Evolutionary conservation across 1,139 yeast genomes (phyloP), one percentile per base, ranked within the genome.

Genomic region (Hyphopichia wangnamkhiaoensis): DNA sequence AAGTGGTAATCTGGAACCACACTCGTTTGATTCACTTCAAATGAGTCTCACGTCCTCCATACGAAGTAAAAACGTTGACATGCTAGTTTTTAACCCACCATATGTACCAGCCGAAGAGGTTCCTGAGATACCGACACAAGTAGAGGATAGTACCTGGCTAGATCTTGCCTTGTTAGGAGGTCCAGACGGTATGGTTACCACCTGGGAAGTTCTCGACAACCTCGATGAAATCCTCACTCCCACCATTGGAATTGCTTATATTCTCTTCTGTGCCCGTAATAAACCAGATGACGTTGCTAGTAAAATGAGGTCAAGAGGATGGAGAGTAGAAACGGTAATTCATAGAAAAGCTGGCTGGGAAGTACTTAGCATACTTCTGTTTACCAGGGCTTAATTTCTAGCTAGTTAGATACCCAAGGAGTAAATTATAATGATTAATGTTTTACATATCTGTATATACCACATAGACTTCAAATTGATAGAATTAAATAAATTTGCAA

Each of bases 281-380:
- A 76, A 81, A 31, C 98, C 97, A 0, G 79, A 76, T 5, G 45
- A 56, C 4, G 87, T 90, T 1, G 74, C 74, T 0, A 48, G 56
- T 10, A 34, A 37, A 5, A 82, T 89, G 84, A 43, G 52, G 20
- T 34, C 41, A 1, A 49, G 59, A 28, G 82, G 83, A 0, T 88
- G 95, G 94, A 41, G 41, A 0, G 80, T 76, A 0, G 66, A 68
- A 5, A 49, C 62, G 17, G 67, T 86, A 2, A 71, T 80, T 7
- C 69, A 73, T 38, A 70, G 96, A 40, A 87, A 86, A 52, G 96
- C 97, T 0, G 98, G 98, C 0, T 89, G 97, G 96, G 98, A 93
- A 60, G 93, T 86, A n/a, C 67, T 93, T 28, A 78, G 88, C 44
- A 84, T 93, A 12, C 73, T 82, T 56, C 70, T 76, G 45, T 82